phyloP scores from a whole-genome alignment of 768 basidiomycete genomes.

The Leccinum truebloodii region DNA sequence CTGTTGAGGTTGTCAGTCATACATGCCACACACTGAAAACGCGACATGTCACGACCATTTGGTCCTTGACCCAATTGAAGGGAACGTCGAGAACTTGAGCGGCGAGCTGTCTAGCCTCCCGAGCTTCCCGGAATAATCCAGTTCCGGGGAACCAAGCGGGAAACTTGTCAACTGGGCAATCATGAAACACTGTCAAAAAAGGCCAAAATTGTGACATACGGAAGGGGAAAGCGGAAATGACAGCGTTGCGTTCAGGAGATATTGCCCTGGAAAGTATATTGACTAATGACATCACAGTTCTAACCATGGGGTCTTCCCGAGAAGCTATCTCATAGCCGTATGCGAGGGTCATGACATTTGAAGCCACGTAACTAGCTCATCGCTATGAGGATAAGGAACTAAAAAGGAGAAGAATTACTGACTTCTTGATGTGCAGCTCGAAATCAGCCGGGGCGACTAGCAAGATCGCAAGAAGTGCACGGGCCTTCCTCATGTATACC shows the following conservation, averaged over 20 bases:
- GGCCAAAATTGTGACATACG: slow-evolving; percentile 12
- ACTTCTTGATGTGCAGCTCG: slow-evolving; percentile 27
- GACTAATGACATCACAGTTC: slow-evolving; percentile 17
- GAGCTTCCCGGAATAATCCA: slow-evolving; percentile 21
- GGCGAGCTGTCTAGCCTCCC: slow-evolving; percentile 15
- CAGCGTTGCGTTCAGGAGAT: slow-evolving; percentile 20
- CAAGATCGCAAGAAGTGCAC: slow-evolving; percentile 22
- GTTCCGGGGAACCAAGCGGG: slow-evolving; percentile 29
- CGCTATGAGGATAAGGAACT: background rate
- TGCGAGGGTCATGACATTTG: slow-evolving; percentile 27
- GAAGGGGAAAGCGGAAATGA: slow-evolving; percentile 25
- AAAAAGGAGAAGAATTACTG: background rate
- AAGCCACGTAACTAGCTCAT: slow-evolving; percentile 23
- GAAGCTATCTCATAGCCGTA: slow-evolving; percentile 26
- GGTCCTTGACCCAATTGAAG: slow-evolving; percentile 27
- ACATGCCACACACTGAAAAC: no score
- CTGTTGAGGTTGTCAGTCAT: slow-evolving; percentile 2
- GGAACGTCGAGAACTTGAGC: slow-evolving; percentile 23
- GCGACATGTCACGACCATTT: slow-evolving; percentile 18
- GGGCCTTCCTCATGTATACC: slow-evolving; percentile 22
- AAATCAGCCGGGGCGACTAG: slow-evolving; percentile 26
- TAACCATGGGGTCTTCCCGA: slow-evolving; percentile 25
- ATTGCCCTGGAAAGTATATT: slow-evolving; percentile 23
- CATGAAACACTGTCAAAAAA: background rate
- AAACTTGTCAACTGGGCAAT: slow-evolving; percentile 18